Base-by-base conservation (phyloP, 495 filamentous ascomycete species). In the Filosporella fistucella region DNA sequence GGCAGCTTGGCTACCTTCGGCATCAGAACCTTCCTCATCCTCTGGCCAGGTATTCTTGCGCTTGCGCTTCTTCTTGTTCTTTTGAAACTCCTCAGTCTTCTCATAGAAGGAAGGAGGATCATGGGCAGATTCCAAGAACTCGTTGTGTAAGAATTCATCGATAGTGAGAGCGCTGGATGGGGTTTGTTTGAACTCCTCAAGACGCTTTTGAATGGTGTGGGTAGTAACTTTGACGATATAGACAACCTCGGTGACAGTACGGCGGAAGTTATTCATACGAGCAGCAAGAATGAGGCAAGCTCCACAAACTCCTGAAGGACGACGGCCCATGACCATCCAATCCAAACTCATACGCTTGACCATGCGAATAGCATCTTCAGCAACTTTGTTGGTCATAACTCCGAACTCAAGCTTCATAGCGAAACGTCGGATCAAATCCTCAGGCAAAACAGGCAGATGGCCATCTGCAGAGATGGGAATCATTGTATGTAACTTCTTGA, bases 201-300 rank as follows among this genome's bases (percentile, higher is more conserved):
- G 73, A 47, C 93, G 87, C 54, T 91, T 86, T 46, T 84, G 82
- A 53, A 98, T 86, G 3, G 93, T 98, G 24, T 85, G 70, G 55
- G 94, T 91, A 9, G 89, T 89, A 23, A 96, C 91, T 56, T 95
- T 96, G 49, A 95, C 94, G 14, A 96, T 82, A 58, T 95, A 96
- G 23, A 97, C 93, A 10, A 97, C 84, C 67, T 98, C 93, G 21
- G 89, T 76, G 5, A 94, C 80, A 0, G 88, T 93, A 16, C 93
- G 84, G 29, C 91, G 83, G 63, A 91, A 97, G 63, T 96, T 96
- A 71, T 96, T 94, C 82, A 96, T 95, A 25, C 94, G 85, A 9
- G 93, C 89, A 17, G 93, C 94, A 53, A 98, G 80, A 53, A 98
- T 88, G 47, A 98, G 75, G 49, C 89, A 90, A 9, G 93, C 94